Percentiles rank a stretch among this genome's conserved stretches.
Conservation (phyloP, 2,329 filamentous ascomycete species). For the Xylaria polymorpha region DNA sequence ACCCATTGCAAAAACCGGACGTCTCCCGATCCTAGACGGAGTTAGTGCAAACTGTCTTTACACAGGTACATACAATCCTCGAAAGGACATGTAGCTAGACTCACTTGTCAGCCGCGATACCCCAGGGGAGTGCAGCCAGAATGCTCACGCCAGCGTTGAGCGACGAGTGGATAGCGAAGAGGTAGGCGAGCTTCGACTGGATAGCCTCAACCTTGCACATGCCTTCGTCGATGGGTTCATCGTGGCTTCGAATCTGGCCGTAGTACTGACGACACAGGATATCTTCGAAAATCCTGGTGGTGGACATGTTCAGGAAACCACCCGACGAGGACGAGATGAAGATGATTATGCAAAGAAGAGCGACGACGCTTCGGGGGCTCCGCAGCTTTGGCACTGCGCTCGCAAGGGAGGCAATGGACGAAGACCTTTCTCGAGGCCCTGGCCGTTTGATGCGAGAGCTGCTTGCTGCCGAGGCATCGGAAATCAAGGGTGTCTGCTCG, state of each 20-base stretch:
- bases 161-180: constrained; percentile 50
- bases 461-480: neutral
- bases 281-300: constrained; percentile 54
- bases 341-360: constrained; percentile 48
- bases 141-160: constrained; percentile 50
- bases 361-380: constrained; percentile 40
- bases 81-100: constrained; percentile 21
- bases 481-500: constrained; percentile 34
- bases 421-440: neutral
- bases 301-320: constrained; percentile 51
- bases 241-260: constrained; percentile 39
- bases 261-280: constrained; percentile 55
- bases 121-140: constrained; percentile 53
- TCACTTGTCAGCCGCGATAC: constrained; percentile 53
- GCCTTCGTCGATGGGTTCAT: constrained; percentile 51
- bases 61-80: neutral
- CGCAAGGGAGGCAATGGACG: constrained; percentile 20
- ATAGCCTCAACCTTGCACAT: constrained; percentile 54
- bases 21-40: constrained; percentile 51
- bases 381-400: constrained; percentile 19
- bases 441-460: neutral
- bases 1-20: constrained; percentile 50
- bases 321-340: constrained; percentile 48
- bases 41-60: constrained; percentile 5
- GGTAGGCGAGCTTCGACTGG: constrained; percentile 52